These are phyloP conservation scores for Euclidium syriacum DNA, from an alignment of 345 rosid species.

Conservation along the genomic window DNA sequence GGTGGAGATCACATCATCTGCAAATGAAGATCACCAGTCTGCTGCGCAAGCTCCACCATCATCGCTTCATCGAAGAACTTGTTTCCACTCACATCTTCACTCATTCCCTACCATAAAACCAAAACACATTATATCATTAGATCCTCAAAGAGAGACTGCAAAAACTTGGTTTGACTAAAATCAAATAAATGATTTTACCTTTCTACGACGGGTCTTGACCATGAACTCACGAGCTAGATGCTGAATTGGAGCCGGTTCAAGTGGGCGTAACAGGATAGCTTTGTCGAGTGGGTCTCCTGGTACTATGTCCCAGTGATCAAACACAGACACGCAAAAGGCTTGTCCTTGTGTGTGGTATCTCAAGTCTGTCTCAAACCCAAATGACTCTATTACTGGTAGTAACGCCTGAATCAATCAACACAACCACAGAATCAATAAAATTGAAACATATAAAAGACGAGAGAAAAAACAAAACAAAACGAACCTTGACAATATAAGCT, in stretches of 20 bases:
- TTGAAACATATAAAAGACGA: background rate
- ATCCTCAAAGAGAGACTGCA: background rate
- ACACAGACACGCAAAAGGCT: conserved; percentile 71
- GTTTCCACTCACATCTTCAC: conserved; percentile 86
- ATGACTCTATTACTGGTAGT: conserved; percentile 81
- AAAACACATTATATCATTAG: background rate
- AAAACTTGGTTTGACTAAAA: too few species aligned
- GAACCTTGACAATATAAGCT: conserved; percentile 87
- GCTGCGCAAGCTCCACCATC: conserved; percentile 86
- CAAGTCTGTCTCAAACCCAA: conserved; percentile 90
- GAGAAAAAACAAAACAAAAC: background rate
- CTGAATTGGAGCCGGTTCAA: conserved; percentile 86
- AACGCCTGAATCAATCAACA: conserved; percentile 56
- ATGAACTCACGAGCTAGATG: conserved; percentile 74
- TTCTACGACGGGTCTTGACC: conserved; percentile 63
- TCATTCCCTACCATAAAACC: conserved; percentile 65
- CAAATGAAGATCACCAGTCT: conserved; percentile 68
- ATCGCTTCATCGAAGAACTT: conserved; percentile 86
- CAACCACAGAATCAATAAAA: background rate
- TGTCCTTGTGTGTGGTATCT: conserved; percentile 93
- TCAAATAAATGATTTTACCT: conserved; percentile 41
- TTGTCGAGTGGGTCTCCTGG: conserved; percentile 98
- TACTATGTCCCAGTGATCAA: conserved; percentile 91
- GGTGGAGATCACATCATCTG: conserved; percentile 75
- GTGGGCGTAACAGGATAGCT: conserved; percentile 74